Evolutionary conservation across 176 grass and related monocot genomes (phyloP).

Genomic region (Oryza meridionalis): DNA sequence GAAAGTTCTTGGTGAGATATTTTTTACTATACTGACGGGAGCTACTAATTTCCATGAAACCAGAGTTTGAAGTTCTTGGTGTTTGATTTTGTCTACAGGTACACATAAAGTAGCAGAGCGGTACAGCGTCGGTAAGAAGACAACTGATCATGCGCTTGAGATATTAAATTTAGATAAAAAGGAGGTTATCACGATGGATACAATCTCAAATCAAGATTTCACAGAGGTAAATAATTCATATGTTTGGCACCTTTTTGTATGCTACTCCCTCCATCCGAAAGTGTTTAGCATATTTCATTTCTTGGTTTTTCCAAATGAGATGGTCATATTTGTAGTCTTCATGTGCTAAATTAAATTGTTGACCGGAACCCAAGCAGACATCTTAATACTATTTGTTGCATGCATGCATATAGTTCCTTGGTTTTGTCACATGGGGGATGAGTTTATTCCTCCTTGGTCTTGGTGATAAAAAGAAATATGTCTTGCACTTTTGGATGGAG

Average conservation of each 20-base stretch:
- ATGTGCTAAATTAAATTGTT: too few relatives aligned
- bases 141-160: constrained; percentile 83
- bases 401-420: too few relatives aligned
- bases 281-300: too few relatives aligned
- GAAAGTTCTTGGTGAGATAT: constrained; percentile 85
- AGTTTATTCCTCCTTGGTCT: too few relatives aligned
- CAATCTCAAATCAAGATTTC: constrained; percentile 97
- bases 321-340: too few relatives aligned
- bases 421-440: too few relatives aligned
- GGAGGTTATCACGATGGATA: constrained; percentile 85
- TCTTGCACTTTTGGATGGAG: too few relatives aligned
- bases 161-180: constrained; percentile 97
- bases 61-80: background rate
- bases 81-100: constrained; percentile 62
- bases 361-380: too few relatives aligned
- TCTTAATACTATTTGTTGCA: too few relatives aligned
- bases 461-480: too few relatives aligned
- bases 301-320: too few relatives aligned
- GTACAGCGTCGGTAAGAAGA: constrained; percentile 92
- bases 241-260: constrained; percentile 21
- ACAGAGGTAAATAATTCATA: constrained; percentile 63
- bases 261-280: background rate
- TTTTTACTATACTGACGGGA: constrained; percentile 2
- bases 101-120: constrained; percentile 71
- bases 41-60: constrained; percentile 40